Evolutionary conservation across 441 rosid species (phyloP).

Genomic region (Daphne laureola): DNA sequence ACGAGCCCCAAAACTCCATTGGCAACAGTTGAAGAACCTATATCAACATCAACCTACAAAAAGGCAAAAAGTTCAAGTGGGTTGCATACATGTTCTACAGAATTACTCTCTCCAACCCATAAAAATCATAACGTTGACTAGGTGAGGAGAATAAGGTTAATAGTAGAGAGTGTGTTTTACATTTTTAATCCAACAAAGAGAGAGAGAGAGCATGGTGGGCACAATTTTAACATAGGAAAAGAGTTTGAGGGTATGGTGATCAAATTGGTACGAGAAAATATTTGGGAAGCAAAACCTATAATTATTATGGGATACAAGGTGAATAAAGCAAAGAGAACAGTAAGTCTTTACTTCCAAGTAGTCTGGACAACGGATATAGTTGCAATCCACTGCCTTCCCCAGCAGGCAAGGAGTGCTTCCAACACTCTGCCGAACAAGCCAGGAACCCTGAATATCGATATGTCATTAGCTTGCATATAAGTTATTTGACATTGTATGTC

Average conservation of each 20-base stretch:
- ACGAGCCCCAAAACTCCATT: slow-evolving; percentile 98
- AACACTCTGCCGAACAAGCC: slow-evolving; percentile 99
- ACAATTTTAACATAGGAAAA: no score
- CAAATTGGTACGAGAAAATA: no score
- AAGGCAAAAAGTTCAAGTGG: slow-evolving; percentile 12
- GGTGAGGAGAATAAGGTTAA: no score
- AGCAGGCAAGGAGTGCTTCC: slow-evolving; percentile 98
- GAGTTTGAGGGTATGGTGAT: no score
- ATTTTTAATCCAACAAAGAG: no score
- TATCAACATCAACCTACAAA: slow-evolving; percentile 86
- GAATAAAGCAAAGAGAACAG: neutral
- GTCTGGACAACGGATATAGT: slow-evolving; percentile 72
- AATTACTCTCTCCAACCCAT: neutral
- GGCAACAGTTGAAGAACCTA: slow-evolving; percentile 97
- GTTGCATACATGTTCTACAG: neutral
- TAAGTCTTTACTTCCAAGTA: slow-evolving; percentile 63
- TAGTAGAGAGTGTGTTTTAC: no score
- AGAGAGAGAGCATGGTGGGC: no score
- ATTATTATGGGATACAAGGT: no score
- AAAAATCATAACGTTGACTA: no score
- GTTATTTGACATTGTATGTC: no score
- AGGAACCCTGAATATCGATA: slow-evolving; percentile 64
- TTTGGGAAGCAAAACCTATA: no score
- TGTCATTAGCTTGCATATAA: slow-evolving; percentile 4
- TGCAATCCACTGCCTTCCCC: slow-evolving; percentile 97